phyloP scores from a whole-genome alignment of 78 protist species.

The Paulinella micropora region DNA sequence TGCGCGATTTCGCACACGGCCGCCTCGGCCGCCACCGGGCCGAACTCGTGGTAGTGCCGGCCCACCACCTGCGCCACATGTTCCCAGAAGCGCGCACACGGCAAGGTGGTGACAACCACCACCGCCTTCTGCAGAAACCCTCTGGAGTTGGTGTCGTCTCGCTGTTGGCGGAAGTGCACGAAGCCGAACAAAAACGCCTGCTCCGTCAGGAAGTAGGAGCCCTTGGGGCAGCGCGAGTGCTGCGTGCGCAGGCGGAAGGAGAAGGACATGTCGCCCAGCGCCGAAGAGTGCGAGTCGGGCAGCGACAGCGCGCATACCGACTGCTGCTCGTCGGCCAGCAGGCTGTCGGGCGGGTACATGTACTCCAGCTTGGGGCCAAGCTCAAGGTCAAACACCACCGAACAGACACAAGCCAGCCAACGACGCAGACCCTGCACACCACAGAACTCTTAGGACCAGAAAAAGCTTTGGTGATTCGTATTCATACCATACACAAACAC shows the following conservation, averaged over 20 bases:
- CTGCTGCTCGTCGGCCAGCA: neutral
- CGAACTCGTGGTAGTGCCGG: neutral
- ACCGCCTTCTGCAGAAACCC: neutral
- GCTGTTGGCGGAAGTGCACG: neutral
- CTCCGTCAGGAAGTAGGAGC: neutral
- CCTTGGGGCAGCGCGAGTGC: neutral
- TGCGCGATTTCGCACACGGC: neutral
- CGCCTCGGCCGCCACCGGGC: neutral
- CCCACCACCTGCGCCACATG: neutral
- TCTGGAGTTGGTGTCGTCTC: neutral
- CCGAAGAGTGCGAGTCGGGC: neutral
- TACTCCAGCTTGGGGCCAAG: neutral
- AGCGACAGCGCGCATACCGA: neutral
- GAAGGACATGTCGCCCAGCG: neutral
- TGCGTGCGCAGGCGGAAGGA: neutral
- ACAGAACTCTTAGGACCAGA: too few species aligned
- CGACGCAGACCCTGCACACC: neutral
- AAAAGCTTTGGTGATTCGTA: too few species aligned
- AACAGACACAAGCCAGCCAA: neutral
- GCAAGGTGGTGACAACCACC: neutral
- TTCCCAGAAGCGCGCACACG: neutral
- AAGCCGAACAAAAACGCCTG: neutral
- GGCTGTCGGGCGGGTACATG: neutral
- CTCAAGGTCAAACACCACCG: neutral
- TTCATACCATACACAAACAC: too few species aligned